Evolutionary conservation across 2,329 filamentous ascomycete genomes (phyloP), one percentile per base, ranked within the genome.

Genomic region (Penicillium olsonii): DNA sequence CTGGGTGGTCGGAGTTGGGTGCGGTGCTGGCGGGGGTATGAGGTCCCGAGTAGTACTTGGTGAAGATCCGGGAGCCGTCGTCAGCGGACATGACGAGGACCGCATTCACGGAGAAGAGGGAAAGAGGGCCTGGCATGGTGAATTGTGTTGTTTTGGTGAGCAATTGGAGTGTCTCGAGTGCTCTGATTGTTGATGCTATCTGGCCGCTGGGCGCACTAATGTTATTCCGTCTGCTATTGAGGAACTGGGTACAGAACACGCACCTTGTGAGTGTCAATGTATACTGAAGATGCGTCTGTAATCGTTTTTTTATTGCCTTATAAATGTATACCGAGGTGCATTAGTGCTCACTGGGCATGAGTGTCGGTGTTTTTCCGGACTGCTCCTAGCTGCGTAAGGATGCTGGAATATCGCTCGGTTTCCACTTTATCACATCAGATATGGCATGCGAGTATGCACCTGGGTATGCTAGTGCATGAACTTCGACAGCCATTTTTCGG

Each of bases 1-100:
- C 82, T 38, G 82, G 82, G 63, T 80, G 82, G 66, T 82, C 76
- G 60, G 81, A 76, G 61, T 82, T 78, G 59, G 79, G 75, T 48
- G 80, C 72, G 50, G 74, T 71, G 62, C 77, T 77, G 77, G 87
- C 72, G 71, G 87, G 77, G 73, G 78, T 73, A 68, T 89, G 87
- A 52, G 86, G 87, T 56, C 85, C 79, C 54, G 78, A 80, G 80
- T 92, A 96, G 83, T 96, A 96, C 79, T 96, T 96, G 67, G 91
- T 84, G 71, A 96, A 90, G 76, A 97, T 89, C 72, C 92, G 85
- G 53, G 88, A 88, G 68, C 89, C 89, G 72, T 97, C 92, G 75
- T 96, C 90, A 54, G 87, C 86, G 66, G 87, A 84, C 69, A 92
- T 85, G 63, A 92, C 84, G 60, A 90, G 80, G 70, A 92, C 81